These are phyloP conservation scores for Haplosporangium sp. DNA, from an alignment of 371 early-diverging fungal genomes.

Conservation along the genomic window DNA sequence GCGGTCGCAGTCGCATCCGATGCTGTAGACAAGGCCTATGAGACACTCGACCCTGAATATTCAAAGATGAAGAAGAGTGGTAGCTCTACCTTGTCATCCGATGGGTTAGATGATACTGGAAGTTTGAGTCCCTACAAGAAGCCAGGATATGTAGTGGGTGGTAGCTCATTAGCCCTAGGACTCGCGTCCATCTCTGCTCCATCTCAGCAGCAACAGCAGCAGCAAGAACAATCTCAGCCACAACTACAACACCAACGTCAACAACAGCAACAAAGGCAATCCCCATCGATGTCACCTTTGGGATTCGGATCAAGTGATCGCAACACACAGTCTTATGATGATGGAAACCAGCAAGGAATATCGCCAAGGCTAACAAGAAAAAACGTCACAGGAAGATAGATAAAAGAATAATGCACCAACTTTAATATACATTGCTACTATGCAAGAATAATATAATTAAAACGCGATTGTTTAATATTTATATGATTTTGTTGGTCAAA, in stretches of 20 bases:
- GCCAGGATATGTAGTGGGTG: slow-evolving; percentile 50
- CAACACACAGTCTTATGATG: background rate
- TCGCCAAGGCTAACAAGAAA: slow-evolving; percentile 31
- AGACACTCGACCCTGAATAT: slow-evolving; percentile 48
- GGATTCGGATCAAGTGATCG: slow-evolving; percentile 10
- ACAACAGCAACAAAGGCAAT: background rate
- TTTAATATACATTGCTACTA: background rate
- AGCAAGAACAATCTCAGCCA: background rate
- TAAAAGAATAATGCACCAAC: slow-evolving; percentile 3
- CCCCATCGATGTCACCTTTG: background rate
- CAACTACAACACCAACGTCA: slow-evolving; percentile 1
- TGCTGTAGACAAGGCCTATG: slow-evolving; percentile 49
- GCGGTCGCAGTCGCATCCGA: slow-evolving; percentile 48
- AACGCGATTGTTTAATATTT: background rate
- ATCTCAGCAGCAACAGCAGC: background rate
- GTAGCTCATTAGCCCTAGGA: slow-evolving; percentile 46
- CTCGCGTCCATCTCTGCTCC: slow-evolving; percentile 44
- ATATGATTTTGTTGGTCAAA: background rate
- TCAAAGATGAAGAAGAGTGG: slow-evolving; percentile 35
- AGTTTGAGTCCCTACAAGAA: slow-evolving; percentile 35
- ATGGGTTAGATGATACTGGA: slow-evolving; percentile 3
- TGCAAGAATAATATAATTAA: too few species aligned
- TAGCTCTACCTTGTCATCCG: slow-evolving; percentile 1
- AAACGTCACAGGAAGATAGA: slow-evolving; percentile 21
- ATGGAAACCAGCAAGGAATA: background rate